Conservation (phyloP, 2,329 filamentous ascomycete genomes). For the Pseudogymnoascus sp. region DNA sequence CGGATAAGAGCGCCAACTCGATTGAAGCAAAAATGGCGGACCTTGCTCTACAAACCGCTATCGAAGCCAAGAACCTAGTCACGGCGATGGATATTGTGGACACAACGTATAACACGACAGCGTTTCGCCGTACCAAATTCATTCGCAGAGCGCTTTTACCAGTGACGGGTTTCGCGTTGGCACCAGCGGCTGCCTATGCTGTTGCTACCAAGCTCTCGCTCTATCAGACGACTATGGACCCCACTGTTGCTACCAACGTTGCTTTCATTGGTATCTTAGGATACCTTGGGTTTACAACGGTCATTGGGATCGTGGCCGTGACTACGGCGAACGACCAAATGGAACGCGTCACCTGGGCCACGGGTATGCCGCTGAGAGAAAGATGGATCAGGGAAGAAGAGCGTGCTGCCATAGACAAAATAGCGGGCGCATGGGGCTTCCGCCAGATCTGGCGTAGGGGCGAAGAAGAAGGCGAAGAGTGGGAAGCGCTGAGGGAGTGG, state of each 20-base stretch:
- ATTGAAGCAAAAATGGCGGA: constrained; percentile 64
- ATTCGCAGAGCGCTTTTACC: constrained; percentile 57
- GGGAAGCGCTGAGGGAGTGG: constrained; percentile 78
- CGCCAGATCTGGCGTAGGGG: constrained; percentile 70
- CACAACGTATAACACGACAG: constrained; percentile 55
- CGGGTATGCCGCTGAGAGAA: constrained; percentile 69
- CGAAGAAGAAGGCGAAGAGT: constrained; percentile 85
- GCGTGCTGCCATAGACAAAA: constrained; percentile 73
- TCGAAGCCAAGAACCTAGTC: constrained; percentile 68
- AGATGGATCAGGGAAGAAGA: constrained; percentile 89
- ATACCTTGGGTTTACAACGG: constrained; percentile 73
- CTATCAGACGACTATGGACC: constrained; percentile 70
- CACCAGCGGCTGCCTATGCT: constrained; percentile 61
- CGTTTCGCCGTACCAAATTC: constrained; percentile 60
- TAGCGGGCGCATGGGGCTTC: constrained; percentile 89
- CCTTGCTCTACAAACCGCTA: constrained; percentile 68
- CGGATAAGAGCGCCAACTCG: constrained; percentile 61
- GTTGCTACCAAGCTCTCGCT: constrained; percentile 58
- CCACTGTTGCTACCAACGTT: constrained; percentile 63
- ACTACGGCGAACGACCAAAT: constrained; percentile 92
- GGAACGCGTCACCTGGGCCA: constrained; percentile 83
- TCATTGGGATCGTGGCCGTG: constrained; percentile 74
- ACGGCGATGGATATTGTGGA: constrained; percentile 70
- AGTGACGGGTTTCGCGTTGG: constrained; percentile 42
- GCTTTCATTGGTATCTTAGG: constrained; percentile 74